Conservation (phyloP, 192 early-diverging fungal genomes). For the Podila epicladia region DNA sequence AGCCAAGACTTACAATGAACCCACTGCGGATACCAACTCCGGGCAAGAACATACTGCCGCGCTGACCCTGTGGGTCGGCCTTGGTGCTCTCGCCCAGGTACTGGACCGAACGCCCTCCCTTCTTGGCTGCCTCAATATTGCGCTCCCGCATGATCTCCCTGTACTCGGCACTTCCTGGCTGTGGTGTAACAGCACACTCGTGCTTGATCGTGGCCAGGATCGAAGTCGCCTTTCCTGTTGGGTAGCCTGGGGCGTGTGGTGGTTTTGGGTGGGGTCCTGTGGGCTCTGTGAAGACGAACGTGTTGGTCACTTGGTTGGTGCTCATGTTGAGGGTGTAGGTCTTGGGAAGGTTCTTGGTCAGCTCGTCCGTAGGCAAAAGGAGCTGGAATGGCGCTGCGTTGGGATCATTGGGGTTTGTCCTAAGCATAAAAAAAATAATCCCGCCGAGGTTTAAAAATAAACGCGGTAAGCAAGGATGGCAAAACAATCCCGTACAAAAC, state of each 20-base stretch:
- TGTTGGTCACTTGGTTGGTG: slow-evolving; percentile 73
- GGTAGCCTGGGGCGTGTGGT: slow-evolving; percentile 27
- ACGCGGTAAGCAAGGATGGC: neutral
- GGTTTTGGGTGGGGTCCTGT: slow-evolving; percentile 43
- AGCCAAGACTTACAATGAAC: slow-evolving; percentile 44
- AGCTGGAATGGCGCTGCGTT: slow-evolving; percentile 67
- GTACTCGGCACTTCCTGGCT: slow-evolving; percentile 65
- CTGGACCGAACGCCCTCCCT: slow-evolving; percentile 60
- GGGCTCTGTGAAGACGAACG: slow-evolving; percentile 82
- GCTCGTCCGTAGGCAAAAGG: slow-evolving; percentile 70
- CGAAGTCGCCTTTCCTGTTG: slow-evolving; percentile 61
- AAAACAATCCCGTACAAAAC: neutral
- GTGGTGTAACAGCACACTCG: slow-evolving; percentile 74
- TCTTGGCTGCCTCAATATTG: slow-evolving; percentile 63
- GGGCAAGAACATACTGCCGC: slow-evolving; percentile 51
- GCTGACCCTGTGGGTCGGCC: slow-evolving; percentile 55
- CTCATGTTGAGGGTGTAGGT: slow-evolving; percentile 84
- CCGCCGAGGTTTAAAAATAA: neutral
- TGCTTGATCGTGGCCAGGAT: slow-evolving; percentile 77
- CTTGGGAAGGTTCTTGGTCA: slow-evolving; percentile 76
- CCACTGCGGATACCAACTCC: slow-evolving; percentile 56
- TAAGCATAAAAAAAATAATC: neutral
- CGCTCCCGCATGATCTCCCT: slow-evolving; percentile 75
- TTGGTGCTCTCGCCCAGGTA: slow-evolving; percentile 52
- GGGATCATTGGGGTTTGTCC: slow-evolving; percentile 50